Base-by-base conservation (phyloP, 495 filamentous ascomycete genomes). In the Annulohypoxylon stygium region DNA sequence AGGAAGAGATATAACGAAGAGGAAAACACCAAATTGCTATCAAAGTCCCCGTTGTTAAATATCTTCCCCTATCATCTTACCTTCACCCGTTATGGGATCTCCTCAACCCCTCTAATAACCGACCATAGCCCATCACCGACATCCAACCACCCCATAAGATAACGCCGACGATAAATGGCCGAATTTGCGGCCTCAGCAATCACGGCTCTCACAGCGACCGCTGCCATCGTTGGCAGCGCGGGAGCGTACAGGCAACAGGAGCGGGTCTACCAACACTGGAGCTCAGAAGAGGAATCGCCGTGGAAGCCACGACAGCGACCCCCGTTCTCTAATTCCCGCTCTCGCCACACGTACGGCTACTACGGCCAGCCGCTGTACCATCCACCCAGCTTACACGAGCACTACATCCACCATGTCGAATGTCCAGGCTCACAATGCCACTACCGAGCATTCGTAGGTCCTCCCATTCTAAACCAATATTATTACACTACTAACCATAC, bases 371-470 rank as follows among this genome's bases (percentile, higher is more conserved):
- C 65, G 20, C 45, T 69, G 33, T 69, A 55, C 70, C 65, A 65
- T 14, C 61, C 71, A 0, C 41, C 61, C 4, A 61, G 66, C 7
- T 7, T 74, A 26, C 66, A 74, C 57, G 61, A 69, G 50, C 71
- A 74, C 53, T 36, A 66, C 34, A 16, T 63, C 10, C 68, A 65
- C 59, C 41, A 70, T 16, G 30, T 41, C 14, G 71, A 60, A 26
- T 75, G 66, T 47, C 30, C 60, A 0, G 64, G 45, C 12, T 65
- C 69, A 20, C 65, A 69, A 34, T 78, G 74, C 7, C 74, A 76
- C 30, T 78, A 73, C 43, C 69, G 65, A 50, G 74, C 72, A 26
- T 76, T 76, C 62, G 76, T 78, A 64, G 45, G 76, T 58, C 30
- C 10, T 9, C 23, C 30, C n/a, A n/a, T n/a, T n/a, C n/a, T n/a